Conservation (phyloP, 2,329 filamentous ascomycete genomes). For the Dothistroma pini region DNA sequence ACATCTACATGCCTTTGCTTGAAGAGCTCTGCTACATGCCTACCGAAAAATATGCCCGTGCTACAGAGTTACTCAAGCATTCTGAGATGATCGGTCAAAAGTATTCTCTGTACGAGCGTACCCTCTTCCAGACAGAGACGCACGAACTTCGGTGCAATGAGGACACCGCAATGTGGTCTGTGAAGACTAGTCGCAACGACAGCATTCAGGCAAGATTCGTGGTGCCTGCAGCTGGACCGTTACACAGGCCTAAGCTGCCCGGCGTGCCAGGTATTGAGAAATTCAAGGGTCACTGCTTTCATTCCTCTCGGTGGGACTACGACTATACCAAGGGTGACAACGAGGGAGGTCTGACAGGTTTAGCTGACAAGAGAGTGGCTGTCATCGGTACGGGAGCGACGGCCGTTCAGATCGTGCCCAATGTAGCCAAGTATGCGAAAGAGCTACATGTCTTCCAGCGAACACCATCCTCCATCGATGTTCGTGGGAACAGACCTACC, state of each 20-base stretch:
- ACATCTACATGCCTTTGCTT: slow-evolving; percentile 47
- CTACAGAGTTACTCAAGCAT: slow-evolving; percentile 41
- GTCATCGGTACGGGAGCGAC: slow-evolving; percentile 23
- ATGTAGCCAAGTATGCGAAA: slow-evolving; percentile 38
- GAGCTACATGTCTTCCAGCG: slow-evolving; percentile 43
- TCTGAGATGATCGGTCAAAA: slow-evolving; percentile 21
- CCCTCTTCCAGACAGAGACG: slow-evolving; percentile 38
- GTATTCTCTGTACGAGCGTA: slow-evolving; percentile 35
- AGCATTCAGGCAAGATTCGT: slow-evolving; percentile 40
- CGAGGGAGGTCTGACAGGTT: slow-evolving; percentile 14
- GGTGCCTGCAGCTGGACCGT: slow-evolving; percentile 41
- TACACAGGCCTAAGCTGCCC: slow-evolving; percentile 44
- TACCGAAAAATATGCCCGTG: slow-evolving; percentile 34
- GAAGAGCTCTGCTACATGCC: slow-evolving; percentile 44
- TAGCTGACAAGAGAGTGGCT: slow-evolving; percentile 24
- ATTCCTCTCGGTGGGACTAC: slow-evolving; percentile 46
- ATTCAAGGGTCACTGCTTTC: slow-evolving; percentile 42
- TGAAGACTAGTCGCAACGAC: slow-evolving; percentile 22
- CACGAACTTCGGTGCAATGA: slow-evolving; percentile 20
- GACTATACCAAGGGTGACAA: slow-evolving; percentile 37
- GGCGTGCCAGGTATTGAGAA: slow-evolving; percentile 40
- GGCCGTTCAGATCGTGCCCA: slow-evolving; percentile 39
- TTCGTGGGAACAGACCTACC: slow-evolving; percentile 37
- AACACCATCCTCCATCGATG: slow-evolving; percentile 38
- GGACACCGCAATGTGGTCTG: slow-evolving; percentile 35